A percentile compares a stretch with the other conserved stretches of the same genome.
Conservation (phyloP, 768 basidiomycete species). For the Xerocomus brunneocitrinus region DNA sequence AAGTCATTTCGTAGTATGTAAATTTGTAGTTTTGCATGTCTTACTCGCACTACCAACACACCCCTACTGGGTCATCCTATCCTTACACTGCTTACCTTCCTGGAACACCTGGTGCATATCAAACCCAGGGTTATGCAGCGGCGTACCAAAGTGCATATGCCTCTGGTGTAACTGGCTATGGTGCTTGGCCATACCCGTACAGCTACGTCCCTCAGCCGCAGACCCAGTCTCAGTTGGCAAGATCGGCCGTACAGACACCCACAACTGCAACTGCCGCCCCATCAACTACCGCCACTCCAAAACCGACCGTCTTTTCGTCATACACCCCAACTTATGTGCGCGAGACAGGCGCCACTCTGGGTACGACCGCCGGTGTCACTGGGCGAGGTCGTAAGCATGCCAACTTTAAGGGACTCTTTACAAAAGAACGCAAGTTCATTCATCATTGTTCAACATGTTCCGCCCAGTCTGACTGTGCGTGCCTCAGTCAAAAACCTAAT, state of each 20-base stretch:
- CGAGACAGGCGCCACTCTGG: slow-evolving; percentile 39
- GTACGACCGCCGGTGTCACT: slow-evolving; percentile 36
- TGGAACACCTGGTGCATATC: slow-evolving; percentile 43
- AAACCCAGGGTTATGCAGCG: slow-evolving; percentile 46
- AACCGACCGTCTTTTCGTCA: slow-evolving; percentile 50
- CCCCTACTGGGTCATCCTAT: slow-evolving; percentile 51
- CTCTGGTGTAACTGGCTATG: slow-evolving; percentile 65
- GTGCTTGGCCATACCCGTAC: slow-evolving; percentile 67
- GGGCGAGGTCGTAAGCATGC: slow-evolving; percentile 60
- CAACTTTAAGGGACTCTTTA: slow-evolving; percentile 69
- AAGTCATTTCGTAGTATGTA: not conserved
- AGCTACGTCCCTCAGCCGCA: slow-evolving; percentile 46
- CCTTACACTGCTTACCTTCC: slow-evolving; percentile 61
- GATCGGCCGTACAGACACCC: slow-evolving; percentile 27
- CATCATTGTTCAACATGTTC: not conserved
- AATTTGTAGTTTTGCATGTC: slow-evolving; percentile 18
- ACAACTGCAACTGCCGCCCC: slow-evolving; percentile 30
- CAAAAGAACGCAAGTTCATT: slow-evolving; percentile 66
- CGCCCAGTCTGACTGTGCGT: slow-evolving; percentile 11
- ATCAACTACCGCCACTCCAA: slow-evolving; percentile 27
- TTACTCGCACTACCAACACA: slow-evolving; percentile 35
- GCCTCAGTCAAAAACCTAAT: slow-evolving; percentile 71
- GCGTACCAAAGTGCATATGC: slow-evolving; percentile 46
- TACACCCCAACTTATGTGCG: slow-evolving; percentile 50
- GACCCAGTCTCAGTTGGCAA: slow-evolving; percentile 25